Conservation (phyloP, 2,329 filamentous ascomycete species). For the Endoconidiophora laricicola region DNA sequence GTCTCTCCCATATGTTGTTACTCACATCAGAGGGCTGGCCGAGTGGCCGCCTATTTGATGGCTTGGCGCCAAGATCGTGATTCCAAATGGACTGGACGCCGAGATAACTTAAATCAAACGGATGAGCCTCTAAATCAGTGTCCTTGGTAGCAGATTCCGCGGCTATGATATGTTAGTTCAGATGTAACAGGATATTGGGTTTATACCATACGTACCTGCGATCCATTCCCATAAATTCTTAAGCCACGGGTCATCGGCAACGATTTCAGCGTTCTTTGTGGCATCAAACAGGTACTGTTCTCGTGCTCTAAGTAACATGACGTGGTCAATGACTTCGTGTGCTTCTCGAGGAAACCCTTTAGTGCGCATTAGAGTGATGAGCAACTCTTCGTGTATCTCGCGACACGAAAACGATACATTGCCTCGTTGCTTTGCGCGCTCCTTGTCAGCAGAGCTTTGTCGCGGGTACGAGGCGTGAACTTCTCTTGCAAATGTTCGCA, state of each 20-base stretch:
- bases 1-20: slow-evolving; percentile 38
- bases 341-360: slow-evolving; percentile 33
- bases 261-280: slow-evolving; percentile 46
- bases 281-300: slow-evolving; percentile 50
- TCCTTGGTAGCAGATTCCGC: slow-evolving; percentile 47
- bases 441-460: slow-evolving; percentile 6
- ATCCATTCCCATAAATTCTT: slow-evolving; percentile 66
- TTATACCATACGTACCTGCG: slow-evolving; percentile 31
- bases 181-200: neutral
- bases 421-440: slow-evolving; percentile 6
- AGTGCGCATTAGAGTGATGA: slow-evolving; percentile 28
- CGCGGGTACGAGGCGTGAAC: neutral
- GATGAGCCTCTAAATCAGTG: slow-evolving; percentile 52
- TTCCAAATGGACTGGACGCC: slow-evolving; percentile 59
- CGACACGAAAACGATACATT: slow-evolving; percentile 29
- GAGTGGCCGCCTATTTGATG: slow-evolving; percentile 30
- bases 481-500: slow-evolving; percentile 24
- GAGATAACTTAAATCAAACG: slow-evolving; percentile 58
- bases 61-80: slow-evolving; percentile 42
- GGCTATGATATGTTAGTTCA: slow-evolving; percentile 23
- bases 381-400: slow-evolving; percentile 39
- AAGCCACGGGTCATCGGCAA: slow-evolving; percentile 58
- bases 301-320: slow-evolving; percentile 42
- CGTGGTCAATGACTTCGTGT: slow-evolving; percentile 36
- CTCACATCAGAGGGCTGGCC: slow-evolving; percentile 28